Base-by-base conservation (phyloP, 768 basidiomycete species). In the Leucosporidium scottii region DNA sequence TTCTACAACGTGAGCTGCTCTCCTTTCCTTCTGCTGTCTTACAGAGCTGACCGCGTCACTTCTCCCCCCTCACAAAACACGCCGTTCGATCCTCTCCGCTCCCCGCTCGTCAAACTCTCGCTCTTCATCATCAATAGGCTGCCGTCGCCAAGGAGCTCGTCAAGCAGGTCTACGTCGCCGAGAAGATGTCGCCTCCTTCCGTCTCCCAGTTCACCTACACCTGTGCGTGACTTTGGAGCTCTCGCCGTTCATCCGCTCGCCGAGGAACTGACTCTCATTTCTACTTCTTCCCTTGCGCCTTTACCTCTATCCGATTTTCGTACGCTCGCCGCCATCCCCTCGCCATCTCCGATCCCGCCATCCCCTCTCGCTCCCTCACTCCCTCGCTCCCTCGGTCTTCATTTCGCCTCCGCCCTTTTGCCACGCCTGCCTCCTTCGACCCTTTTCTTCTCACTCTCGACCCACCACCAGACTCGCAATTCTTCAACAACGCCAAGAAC, bases 141-240 rank as follows among this genome's bases (percentile, higher is more conserved):
- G 76, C 86, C 62, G 89, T 93, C 58, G 81, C 84, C 25, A 85
- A 86, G 61, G 90, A 92, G 76, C 73, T 94, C 59, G 75, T 84
- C 61, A 89, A 89, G 79, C 86, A 88, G 69, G 81, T 91, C 61
- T 90, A 90, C 79, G 75, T 84, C 62, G 82, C 83, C 49, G 89
- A 91, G 79, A 79, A 79, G 63, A 79, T 89, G 63, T 82, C 83
- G 63, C 90, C 89, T 17, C 91, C 91, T 20, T 82, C 80, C 21
- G 61, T 69, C 66, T 63, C 68, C 31, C 53, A 69, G 60, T 49
- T 69, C 27, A 61, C 50, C 23, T 65, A 64, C 59, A 67, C 71
- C 27, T 72, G 70, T 71, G 4, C 34, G 70, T 36, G 12, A n/a
- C 18, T 17, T 15, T 27, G n/a, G 18, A 44, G 39, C 39, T 44